Conservation (phyloP, 345 rosid species). For the Salix suchowensis region DNA sequence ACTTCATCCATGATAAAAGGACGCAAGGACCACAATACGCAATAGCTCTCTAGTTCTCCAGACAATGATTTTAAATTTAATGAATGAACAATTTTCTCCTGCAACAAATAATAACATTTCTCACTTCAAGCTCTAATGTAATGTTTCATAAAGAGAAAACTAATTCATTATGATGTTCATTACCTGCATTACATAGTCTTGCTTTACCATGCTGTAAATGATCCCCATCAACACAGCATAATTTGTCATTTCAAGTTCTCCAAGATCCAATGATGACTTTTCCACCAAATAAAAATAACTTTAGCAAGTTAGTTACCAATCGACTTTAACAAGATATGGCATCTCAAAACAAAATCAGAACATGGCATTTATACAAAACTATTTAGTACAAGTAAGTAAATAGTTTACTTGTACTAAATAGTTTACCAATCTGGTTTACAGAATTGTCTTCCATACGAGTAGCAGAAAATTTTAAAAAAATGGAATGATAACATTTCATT, state of each 20-base stretch:
- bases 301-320: neutral
- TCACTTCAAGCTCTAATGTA: neutral
- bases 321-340: neutral
- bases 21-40: slow-evolving; percentile 73
- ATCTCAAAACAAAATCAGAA: neutral
- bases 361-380: too few species aligned
- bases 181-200: slow-evolving; percentile 79
- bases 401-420: too few species aligned
- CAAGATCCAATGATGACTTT: neutral
- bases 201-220: slow-evolving; percentile 70
- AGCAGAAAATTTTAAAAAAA: too few species aligned
- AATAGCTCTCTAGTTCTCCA: slow-evolving; percentile 59
- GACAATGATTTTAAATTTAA: slow-evolving; percentile 53
- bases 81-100: slow-evolving; percentile 64
- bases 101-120: slow-evolving; percentile 15
- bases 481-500: too few species aligned
- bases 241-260: slow-evolving; percentile 40
- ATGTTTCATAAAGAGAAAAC: neutral
- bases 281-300: slow-evolving; percentile 29
- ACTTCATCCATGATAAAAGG: slow-evolving; percentile 63
- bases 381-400: too few species aligned
- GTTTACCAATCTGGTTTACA: too few species aligned
- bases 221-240: slow-evolving; percentile 50
- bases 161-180: neutral
- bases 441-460: too few species aligned